Evolutionary conservation across 345 rosid species (phyloP), one percentile per base, ranked within the genome.

Genomic region (Ricinus communis): DNA sequence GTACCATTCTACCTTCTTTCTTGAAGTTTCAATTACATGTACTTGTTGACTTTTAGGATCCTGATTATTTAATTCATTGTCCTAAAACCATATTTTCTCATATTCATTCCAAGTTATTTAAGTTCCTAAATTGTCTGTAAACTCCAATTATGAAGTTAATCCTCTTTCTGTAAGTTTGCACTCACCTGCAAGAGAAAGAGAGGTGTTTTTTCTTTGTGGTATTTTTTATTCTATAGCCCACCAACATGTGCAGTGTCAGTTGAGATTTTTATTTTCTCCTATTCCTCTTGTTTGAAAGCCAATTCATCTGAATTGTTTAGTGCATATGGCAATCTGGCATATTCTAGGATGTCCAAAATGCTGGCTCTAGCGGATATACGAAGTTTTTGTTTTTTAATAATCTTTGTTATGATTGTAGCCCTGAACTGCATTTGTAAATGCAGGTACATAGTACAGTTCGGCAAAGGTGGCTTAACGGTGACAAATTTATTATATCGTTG

Each of bases 381-480:
- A n/a, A n/a, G n/a, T n/a, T n/a, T n/a, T n/a, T n/a, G n/a, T 40
- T 21, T 33, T 19, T 16, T 8, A 46, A 25, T 31, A n/a, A 47
- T 4, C 51, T 64, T 46, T 58, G 21, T 50, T 5, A 18, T n/a
- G 21, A 33, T 52, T 33, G 52, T 60, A 24, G 38, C 22, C 38
- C 8, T n/a, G 64, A 5, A 21, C 27, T 53, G 30, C 38, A 61
- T 24, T 73, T 55, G 9, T 5, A 27, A 72, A 62, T 85, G 82
- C 82, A 95, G 99, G 90, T 95, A 47, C 99, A 92, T 73, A 88
- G 97, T 70, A 80, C 82, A 38, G 98, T 95, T 54, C 79, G 88
- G 40, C 91, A 90, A 75, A 86, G 94, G 66, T 95, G 99, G 99
- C 87, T 92, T 46, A 79, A 87, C 30, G 99, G 99, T 62, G 99